Evolutionary conservation across 176 grass and related monocot genomes (phyloP).

Genomic region (Phoenix roebelenii): DNA sequence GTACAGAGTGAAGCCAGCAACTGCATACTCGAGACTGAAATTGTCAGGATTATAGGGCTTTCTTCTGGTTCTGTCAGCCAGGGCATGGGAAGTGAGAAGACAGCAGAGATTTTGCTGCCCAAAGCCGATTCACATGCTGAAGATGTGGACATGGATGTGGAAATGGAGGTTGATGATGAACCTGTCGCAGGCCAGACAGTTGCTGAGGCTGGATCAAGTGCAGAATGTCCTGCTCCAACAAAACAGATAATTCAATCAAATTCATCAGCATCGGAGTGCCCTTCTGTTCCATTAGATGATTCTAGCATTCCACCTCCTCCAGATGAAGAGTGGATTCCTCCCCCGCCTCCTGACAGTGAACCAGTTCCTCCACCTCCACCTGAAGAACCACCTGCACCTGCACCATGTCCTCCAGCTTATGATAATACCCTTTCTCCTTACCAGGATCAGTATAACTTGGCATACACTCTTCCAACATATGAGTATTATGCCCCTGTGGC

Average conservation of each 20-base stretch:
- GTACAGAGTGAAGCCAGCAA: constrained; percentile 23
- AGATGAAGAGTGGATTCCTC: constrained; percentile 82
- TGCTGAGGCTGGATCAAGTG: constrained; percentile 6
- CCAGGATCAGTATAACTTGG: constrained; percentile 41
- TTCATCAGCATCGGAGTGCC: constrained; percentile 14
- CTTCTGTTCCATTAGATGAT: constrained; percentile 37
- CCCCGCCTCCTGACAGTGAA: constrained; percentile 71
- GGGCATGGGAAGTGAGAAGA: constrained; percentile 19
- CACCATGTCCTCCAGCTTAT: constrained; percentile 23
- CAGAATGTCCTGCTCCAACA: constrained; percentile 21
- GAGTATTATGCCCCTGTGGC: constrained; percentile 48
- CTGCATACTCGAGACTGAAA: constrained; percentile 23
- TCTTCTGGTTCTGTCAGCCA: constrained; percentile 16
- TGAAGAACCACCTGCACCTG: constrained; percentile 17
- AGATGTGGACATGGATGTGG: constrained; percentile 92
- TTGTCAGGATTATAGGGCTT: constrained; percentile 18
- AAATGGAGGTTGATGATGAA: constrained; percentile 96
- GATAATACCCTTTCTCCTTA: constrained; percentile 41
- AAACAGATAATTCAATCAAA: constrained; percentile 19
- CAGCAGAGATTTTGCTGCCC: constrained; percentile 3
- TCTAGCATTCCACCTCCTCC: constrained; percentile 48
- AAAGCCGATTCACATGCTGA: constrained; percentile 32
- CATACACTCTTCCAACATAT: constrained; percentile 43
- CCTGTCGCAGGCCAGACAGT: constrained; percentile 22
- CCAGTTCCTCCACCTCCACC: constrained; percentile 44